These are phyloP conservation scores for Irpex lacteus DNA, from an alignment of 1,284 basidiomycete genomes.

Conservation along the genomic window DNA sequence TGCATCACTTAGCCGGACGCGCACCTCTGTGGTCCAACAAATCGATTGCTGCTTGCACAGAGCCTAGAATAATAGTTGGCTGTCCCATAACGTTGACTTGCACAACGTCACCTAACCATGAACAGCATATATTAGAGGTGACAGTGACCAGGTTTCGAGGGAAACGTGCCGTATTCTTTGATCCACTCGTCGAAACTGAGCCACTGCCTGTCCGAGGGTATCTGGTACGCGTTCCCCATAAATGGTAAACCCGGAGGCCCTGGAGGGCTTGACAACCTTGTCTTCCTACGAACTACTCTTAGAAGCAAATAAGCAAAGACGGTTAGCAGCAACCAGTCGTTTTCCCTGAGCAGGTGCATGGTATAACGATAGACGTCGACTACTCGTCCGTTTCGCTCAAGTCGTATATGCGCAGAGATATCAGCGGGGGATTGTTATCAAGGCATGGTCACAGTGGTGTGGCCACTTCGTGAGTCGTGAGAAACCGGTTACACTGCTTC, in stretches of 20 bases:
- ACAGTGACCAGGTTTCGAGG: background rate
- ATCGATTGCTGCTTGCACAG: conserved; percentile 28
- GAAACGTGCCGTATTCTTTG: conserved; percentile 26
- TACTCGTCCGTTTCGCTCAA: background rate
- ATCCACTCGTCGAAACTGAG: conserved; percentile 31
- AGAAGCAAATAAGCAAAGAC: background rate
- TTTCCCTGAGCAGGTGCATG: background rate
- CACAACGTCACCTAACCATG: conserved; percentile 27
- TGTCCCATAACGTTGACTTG: conserved; percentile 28
- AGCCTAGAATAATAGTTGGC: conserved; percentile 30
- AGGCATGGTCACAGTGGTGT: too few relatives aligned
- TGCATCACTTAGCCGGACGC: background rate
- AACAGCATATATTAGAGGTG: background rate
- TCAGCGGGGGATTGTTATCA: too few relatives aligned
- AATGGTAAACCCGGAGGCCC: conserved; percentile 27
- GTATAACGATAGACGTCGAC: background rate
- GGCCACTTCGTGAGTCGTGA: too few relatives aligned
- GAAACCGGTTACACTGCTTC: too few relatives aligned
- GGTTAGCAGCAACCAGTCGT: background rate
- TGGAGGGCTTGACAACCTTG: conserved; percentile 17
- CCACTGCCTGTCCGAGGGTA: conserved; percentile 31
- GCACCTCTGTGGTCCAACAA: conserved; percentile 30
- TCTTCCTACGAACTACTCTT: background rate
- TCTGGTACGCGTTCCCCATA: conserved; percentile 29
- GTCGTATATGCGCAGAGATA: background rate